These are phyloP conservation scores for Oryza meyeriana DNA, from an alignment of 176 grass and related monocot genomes.

Conservation along the genomic window DNA sequence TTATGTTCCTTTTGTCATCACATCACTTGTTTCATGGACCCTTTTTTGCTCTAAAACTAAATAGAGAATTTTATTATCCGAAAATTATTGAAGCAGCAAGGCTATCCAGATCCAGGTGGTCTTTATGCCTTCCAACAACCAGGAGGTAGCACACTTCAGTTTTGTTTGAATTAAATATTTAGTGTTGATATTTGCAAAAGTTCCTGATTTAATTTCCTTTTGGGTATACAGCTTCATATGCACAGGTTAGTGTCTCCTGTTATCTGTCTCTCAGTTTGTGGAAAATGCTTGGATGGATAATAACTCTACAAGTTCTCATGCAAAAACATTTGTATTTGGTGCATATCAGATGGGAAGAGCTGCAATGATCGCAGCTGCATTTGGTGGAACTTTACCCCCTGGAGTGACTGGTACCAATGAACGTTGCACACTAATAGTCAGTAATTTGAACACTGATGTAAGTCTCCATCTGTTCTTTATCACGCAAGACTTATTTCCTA, in stretches of 20 bases:
- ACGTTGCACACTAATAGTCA: slow-evolving; percentile 86
- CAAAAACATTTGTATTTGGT: slow-evolving; percentile 25
- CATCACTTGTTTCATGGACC: slow-evolving; percentile 2
- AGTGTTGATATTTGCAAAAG: background rate
- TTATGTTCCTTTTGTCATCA: background rate
- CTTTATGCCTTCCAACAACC: slow-evolving; percentile 68
- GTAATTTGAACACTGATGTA: slow-evolving; percentile 96
- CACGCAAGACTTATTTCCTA: background rate
- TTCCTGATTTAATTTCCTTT: slow-evolving; percentile 11
- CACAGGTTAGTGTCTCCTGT: slow-evolving; percentile 58
- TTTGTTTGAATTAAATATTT: background rate
- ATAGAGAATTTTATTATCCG: background rate
- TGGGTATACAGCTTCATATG: slow-evolving; percentile 56
- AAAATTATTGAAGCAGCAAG: slow-evolving; percentile 42
- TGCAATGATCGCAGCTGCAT: slow-evolving; percentile 74
- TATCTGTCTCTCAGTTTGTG: background rate
- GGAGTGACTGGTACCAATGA: slow-evolving; percentile 77
- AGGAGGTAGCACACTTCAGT: slow-evolving; percentile 44
- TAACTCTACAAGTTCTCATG: slow-evolving; percentile 6
- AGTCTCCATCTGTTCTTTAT: slow-evolving; percentile 35
- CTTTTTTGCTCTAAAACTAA: slow-evolving; percentile 24
- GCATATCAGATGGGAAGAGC: slow-evolving; percentile 70
- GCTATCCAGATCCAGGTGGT: slow-evolving; percentile 68
- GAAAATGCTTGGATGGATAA: slow-evolving; percentile 9
- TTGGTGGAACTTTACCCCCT: slow-evolving; percentile 67